phyloP scores from a whole-genome alignment of 2,329 filamentous ascomycete genomes.

The Teratosphaeriaceae sp. region DNA sequence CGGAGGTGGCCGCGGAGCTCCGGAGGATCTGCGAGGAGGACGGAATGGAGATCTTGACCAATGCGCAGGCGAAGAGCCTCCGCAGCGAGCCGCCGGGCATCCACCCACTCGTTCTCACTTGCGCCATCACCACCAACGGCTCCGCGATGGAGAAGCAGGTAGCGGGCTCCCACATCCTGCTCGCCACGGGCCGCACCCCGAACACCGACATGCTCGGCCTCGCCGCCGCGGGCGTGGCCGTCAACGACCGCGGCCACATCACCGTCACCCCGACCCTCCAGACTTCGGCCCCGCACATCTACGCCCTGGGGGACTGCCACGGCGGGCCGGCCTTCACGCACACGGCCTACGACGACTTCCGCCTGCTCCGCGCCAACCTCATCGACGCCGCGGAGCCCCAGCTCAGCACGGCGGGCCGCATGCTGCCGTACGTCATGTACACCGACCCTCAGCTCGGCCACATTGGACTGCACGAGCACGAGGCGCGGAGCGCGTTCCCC shows the following conservation, averaged over 20 bases:
- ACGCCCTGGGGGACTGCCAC: constrained; percentile 47
- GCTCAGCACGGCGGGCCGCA: constrained; percentile 25
- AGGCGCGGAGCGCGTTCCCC: constrained; percentile 28
- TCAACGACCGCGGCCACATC: constrained; percentile 39
- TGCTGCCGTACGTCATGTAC: constrained; percentile 46
- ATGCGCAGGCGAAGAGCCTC: background rate
- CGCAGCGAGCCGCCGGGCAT: background rate
- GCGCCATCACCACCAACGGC: constrained; percentile 5
- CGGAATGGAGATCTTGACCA: background rate
- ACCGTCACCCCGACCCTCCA: constrained; percentile 39
- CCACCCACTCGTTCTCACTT: background rate
- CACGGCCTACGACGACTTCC: constrained; percentile 51
- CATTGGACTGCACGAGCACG: constrained; percentile 42
- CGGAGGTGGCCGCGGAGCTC: background rate
- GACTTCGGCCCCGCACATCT: constrained; percentile 39
- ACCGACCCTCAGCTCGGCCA: constrained; percentile 50
- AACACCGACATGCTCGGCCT: constrained; percentile 45
- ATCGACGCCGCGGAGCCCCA: constrained; percentile 22
- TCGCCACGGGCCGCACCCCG: constrained; percentile 45
- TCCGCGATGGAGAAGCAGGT: background rate
- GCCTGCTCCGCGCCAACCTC: constrained; percentile 44
- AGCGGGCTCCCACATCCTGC: constrained; percentile 42
- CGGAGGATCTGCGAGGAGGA: background rate
- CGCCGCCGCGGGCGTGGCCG: constrained; percentile 34
- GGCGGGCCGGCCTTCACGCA: constrained; percentile 50